Base-by-base conservation (phyloP, 495 filamentous ascomycete species). In the Saxispiralis lemnorum region DNA sequence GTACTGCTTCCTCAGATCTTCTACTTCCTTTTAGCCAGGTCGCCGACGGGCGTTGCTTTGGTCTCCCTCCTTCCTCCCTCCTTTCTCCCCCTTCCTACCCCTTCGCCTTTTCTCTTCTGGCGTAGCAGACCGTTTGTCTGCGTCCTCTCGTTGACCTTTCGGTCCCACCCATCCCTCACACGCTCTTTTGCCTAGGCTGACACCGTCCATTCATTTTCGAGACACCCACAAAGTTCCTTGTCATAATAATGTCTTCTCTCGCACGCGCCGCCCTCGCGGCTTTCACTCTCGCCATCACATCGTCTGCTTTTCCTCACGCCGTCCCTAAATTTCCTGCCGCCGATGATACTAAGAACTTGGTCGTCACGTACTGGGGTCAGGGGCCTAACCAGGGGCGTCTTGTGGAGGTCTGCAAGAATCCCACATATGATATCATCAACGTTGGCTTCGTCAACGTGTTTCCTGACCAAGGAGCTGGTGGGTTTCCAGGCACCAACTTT, bases 401-500 rank as follows among this genome's bases (percentile, higher is more conserved):
- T 1, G 52, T 56, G 18, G 61, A 68, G 31, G 75, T 75, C 51
- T 83, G 79, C 58, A 52, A 68, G 17, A 65, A 78, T 33, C 55
- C 67, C 0, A 62, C 58, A 9, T 62, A 79, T 43, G 80, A 83
- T 51, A 72, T 85, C 37, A 75, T 85, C 53, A 70, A 72, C 38
- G 48, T 83, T 21, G 76, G 63, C 0, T 85, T 83, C 55, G 62
- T 83, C 31, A 69, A 79, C 47, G 44, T 60, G 5, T 83, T 80
- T 52, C 78, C 80, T 0, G 60, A 67, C 13, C 65, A 73, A 39
- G 58, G 52, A 7, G 59, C 64, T n/a, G 61, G 59, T 35, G 70
- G 68, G 17, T 73, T 67, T 44, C 74, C 76, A 7, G 71, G 66
- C 4, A 67, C 67, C 30, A 78, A 80, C 57, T 79, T 79, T 56